phyloP scores from a whole-genome alignment of 2,329 filamentous ascomycete species.

The Ophiocordyceps camponoti-leonardi region DNA sequence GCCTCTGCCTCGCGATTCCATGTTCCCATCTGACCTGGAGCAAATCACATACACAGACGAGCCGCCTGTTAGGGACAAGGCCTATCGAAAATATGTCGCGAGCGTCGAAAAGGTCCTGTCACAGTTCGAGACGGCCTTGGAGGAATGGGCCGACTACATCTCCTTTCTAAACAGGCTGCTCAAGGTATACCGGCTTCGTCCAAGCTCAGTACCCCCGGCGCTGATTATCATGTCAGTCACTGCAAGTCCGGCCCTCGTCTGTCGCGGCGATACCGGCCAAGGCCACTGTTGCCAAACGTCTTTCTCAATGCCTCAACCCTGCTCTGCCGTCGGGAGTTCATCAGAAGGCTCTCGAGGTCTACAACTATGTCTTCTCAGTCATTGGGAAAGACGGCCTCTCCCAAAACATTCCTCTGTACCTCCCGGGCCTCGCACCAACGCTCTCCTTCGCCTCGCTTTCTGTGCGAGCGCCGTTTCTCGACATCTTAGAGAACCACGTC shows the following conservation, averaged over 20 bases:
- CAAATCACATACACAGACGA: constrained; percentile 25
- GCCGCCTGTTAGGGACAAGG: constrained; percentile 40
- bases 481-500: constrained; percentile 67
- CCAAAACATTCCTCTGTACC: constrained; percentile 68
- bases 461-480: constrained; percentile 71
- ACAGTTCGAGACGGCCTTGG: constrained; percentile 79
- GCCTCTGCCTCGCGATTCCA: neutral
- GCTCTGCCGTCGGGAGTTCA: constrained; percentile 89
- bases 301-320: constrained; percentile 91
- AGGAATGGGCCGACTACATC: constrained; percentile 99
- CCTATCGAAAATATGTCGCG: constrained; percentile 75
- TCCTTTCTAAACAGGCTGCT: constrained; percentile 82
- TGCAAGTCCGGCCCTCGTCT: constrained; percentile 68
- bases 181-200: constrained; percentile 40
- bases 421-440: constrained; percentile 76
- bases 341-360: constrained; percentile 92
- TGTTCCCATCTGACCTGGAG: constrained; percentile 1
- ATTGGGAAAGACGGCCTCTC: constrained; percentile 71
- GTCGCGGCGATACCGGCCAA: constrained; percentile 65
- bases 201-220: neutral
- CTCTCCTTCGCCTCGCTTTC: constrained; percentile 90
- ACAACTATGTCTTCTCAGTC: constrained; percentile 71
- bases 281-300: constrained; percentile 65
- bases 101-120: constrained; percentile 75
- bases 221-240: constrained; percentile 35